Base-by-base conservation (phyloP, 1,139 yeast genomes). In the Sugiyamaella castrensis region DNA sequence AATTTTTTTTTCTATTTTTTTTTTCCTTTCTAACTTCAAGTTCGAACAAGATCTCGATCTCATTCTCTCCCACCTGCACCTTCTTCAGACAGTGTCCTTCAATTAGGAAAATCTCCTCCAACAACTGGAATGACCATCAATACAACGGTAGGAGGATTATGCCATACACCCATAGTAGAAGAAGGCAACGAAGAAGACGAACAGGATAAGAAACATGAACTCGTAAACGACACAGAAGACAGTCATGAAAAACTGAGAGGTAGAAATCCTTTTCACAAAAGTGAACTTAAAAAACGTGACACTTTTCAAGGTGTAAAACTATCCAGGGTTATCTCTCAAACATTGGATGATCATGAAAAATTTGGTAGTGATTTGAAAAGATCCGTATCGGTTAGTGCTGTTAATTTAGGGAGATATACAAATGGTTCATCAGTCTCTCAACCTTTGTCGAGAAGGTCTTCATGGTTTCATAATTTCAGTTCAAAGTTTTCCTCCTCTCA, bases 391-490 rank as follows among this genome's bases (percentile, higher is more conserved):
- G 46, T 42, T 10, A 42, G 46, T 27, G 35, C 37, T 9, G 46
- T 40, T 13, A 24, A 13, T 15, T 27, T 29, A 10, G 35, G 35
- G 4, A 42, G 34, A 42, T 42, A 32, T 24, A 13, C 38, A 8
- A 10, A 28, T 28, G 46, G 37, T 2, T n/a, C 1, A 15, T 32
- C 48, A 15, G 33, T 29, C 26, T 40, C 48, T 28, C 41, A 37
- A 11, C 11, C 47, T 13, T 11, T 34, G 8, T 19, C 39, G 10
- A 39, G 51, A 55, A 40, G 52, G 55, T 40, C 54, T 57, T 24
- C 56, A 43, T 50, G 51, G 57, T 30, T 44, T 50, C 50, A 41
- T 35, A 16, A 41, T 35, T 19, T 47, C 39, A 38, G 50, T 43
- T 34, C 46, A 50, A 32, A 40, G 43, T 37, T 49, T 15, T n/a